Evolutionary conservation across 257 asterid genomes (phyloP).

Genomic region (Agastache rugosa): DNA sequence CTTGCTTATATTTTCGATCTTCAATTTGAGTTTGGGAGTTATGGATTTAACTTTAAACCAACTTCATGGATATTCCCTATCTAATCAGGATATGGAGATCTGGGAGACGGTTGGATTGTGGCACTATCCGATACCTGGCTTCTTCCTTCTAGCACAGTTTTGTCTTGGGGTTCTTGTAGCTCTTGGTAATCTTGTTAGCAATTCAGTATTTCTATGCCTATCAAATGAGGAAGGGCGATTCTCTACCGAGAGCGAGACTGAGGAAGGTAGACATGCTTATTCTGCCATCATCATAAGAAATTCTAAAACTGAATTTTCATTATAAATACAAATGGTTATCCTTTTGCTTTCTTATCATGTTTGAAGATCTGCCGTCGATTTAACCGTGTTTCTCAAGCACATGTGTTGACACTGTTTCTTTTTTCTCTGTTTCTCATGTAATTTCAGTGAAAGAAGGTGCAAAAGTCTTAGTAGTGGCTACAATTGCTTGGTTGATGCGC

Average conservation of each 20-base stretch:
- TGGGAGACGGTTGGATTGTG: conserved; percentile 99
- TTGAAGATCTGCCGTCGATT: background rate
- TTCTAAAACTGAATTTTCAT: background rate
- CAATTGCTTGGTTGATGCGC: conserved; percentile 96
- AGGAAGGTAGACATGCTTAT: conserved; percentile 66
- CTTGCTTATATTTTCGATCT: conserved; percentile 30
- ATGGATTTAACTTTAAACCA: conserved; percentile 28
- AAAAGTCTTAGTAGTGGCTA: conserved; percentile 90
- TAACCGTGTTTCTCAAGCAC: background rate
- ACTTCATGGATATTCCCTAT: conserved; percentile 34
- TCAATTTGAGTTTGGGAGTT: conserved; percentile 28
- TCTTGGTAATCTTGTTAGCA: conserved; percentile 95
- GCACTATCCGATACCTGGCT: conserved; percentile 98
- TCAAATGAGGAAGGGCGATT: conserved; percentile 78
- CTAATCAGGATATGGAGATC: conserved; percentile 83
- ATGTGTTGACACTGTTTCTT: too few species aligned
- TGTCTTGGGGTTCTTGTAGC: conserved; percentile 97
- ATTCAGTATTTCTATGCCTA: conserved; percentile 80
- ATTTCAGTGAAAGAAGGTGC: conserved; percentile 92
- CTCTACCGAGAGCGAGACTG: conserved; percentile 57
- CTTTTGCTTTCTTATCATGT: background rate
- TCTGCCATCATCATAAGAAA: background rate
- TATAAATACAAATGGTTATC: background rate
- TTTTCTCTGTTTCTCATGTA: conserved; percentile 6
- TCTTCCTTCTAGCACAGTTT: conserved; percentile 92